A percentile compares a stretch with the other conserved stretches of the same genome.
Evolutionary conservation across 495 filamentous ascomycete genomes (phyloP).

Genomic region (Penicilliopsis zonata): DNA sequence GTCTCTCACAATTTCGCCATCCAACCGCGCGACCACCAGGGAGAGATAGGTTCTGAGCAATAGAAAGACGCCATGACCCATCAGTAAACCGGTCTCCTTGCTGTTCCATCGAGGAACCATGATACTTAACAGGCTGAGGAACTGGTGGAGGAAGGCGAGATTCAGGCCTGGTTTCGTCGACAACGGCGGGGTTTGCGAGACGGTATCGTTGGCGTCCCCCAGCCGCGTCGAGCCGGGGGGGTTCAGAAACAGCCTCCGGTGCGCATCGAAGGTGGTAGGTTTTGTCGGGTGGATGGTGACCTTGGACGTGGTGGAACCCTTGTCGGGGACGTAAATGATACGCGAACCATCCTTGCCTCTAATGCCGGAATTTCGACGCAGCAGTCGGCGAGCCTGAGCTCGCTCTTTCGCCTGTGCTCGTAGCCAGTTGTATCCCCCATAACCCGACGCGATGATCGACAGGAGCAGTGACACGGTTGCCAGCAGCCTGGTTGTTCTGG

Average conservation of each 20-base stretch:
- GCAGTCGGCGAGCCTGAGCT: conserved; percentile 62
- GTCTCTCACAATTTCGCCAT: conserved; percentile 94
- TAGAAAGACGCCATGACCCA: conserved; percentile 57
- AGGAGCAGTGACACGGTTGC: conserved; percentile 61
- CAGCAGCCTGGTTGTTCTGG: conserved; percentile 56
- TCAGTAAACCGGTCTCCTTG: conserved; percentile 83
- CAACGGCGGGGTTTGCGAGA: conserved; percentile 62
- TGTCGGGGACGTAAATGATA: conserved; percentile 90
- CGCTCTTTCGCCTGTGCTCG: conserved; percentile 57
- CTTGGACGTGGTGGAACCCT: conserved; percentile 65
- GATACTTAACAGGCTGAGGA: conserved; percentile 87
- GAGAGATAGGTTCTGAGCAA: conserved; percentile 90
- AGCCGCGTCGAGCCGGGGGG: conserved; percentile 68
- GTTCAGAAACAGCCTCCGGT: conserved; percentile 85
- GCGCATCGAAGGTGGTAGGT: conserved; percentile 87
- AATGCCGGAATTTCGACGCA: conserved; percentile 86
- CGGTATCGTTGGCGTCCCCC: conserved; percentile 51
- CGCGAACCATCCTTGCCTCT: conserved; percentile 87
- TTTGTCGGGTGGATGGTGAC: conserved; percentile 92
- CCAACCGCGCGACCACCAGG: conserved; percentile 79
- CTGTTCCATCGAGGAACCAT: conserved; percentile 93
- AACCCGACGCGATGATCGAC: conserved; percentile 63
- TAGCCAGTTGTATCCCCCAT: conserved; percentile 66
- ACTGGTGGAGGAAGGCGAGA: conserved; percentile 95
- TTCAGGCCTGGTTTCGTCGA: conserved; percentile 90